phyloP scores from a whole-genome alignment of 805 yeast genomes.

The Yarrowia sp. region DNA sequence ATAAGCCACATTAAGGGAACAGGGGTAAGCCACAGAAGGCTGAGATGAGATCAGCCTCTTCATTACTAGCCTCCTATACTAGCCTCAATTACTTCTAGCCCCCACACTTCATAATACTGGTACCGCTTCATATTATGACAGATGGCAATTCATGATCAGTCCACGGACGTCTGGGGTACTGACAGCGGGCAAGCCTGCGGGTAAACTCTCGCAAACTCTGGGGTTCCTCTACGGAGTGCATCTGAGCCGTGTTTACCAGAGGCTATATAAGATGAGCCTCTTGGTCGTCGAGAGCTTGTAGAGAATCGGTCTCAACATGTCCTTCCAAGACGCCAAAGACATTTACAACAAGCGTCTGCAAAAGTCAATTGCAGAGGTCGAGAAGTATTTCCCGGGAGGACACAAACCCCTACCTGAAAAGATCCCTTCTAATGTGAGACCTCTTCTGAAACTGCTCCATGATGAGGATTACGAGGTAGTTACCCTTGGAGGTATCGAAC shows the following conservation, averaged over 20 bases:
- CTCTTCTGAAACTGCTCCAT: slow-evolving; percentile 15
- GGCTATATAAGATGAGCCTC: background rate
- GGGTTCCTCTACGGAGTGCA: background rate
- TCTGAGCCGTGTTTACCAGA: background rate
- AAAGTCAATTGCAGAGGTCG: slow-evolving; percentile 15
- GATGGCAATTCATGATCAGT: background rate
- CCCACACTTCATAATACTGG: too few species aligned
- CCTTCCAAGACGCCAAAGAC: slow-evolving; percentile 7
- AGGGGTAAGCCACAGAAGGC: background rate
- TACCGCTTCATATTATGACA: too few species aligned
- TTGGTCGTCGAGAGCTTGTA: too few species aligned
- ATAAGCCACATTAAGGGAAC: background rate
- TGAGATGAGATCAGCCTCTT: too few species aligned
- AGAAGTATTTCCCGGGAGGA: slow-evolving; percentile 18
- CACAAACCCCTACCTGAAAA: slow-evolving; percentile 20
- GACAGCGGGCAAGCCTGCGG: background rate
- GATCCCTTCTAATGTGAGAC: slow-evolving; percentile 14
- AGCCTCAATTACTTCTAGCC: too few species aligned
- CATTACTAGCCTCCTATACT: too few species aligned
- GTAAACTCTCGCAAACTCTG: background rate
- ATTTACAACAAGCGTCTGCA: slow-evolving; percentile 29
- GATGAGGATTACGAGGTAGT: slow-evolving; percentile 18
- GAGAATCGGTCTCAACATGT: background rate
- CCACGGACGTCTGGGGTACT: background rate
- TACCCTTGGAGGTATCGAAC: slow-evolving; percentile 16